phyloP scores from a whole-genome alignment of 2,329 filamentous ascomycete species.

The Parascedosporium putredinis region DNA sequence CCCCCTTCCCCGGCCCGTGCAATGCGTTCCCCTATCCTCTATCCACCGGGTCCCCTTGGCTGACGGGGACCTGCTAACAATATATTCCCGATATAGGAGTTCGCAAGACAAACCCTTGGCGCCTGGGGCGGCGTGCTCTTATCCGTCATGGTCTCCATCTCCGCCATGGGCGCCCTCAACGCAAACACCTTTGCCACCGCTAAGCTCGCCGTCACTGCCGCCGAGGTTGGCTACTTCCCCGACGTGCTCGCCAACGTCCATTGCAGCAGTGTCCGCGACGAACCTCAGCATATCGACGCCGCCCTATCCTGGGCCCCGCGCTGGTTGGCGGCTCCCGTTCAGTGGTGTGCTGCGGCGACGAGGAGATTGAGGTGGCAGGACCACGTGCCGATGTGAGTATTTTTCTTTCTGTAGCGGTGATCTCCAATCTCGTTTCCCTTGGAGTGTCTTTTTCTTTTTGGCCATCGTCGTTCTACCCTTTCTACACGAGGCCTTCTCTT shows the following conservation, averaged over 20 bases:
- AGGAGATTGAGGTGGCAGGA: conserved; percentile 14
- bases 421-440: too few species aligned
- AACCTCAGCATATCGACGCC: conserved; percentile 25
- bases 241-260: conserved; percentile 75
- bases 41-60: too few species aligned
- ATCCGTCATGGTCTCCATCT: conserved; percentile 79
- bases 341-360: conserved; percentile 15
- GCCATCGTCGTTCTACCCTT: too few species aligned
- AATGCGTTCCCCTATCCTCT: too few species aligned
- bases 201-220: conserved; percentile 83
- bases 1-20: too few species aligned
- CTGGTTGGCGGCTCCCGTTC: conserved; percentile 13
- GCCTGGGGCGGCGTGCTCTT: conserved; percentile 71
- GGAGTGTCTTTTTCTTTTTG: too few species aligned
- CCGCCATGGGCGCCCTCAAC: conserved; percentile 90
- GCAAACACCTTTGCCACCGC: conserved; percentile 92
- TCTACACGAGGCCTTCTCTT: too few species aligned
- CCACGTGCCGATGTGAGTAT: conserved; percentile 15
- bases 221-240: conserved; percentile 93
- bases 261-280: conserved; percentile 33
- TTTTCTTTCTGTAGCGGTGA: too few species aligned
- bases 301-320: conserved; percentile 12
- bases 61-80: too few species aligned
- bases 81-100: conserved; percentile 30
- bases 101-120: conserved; percentile 84